Evolutionary conservation across 305 asterid genomes (phyloP).

Genomic region (Rubia occidens): DNA sequence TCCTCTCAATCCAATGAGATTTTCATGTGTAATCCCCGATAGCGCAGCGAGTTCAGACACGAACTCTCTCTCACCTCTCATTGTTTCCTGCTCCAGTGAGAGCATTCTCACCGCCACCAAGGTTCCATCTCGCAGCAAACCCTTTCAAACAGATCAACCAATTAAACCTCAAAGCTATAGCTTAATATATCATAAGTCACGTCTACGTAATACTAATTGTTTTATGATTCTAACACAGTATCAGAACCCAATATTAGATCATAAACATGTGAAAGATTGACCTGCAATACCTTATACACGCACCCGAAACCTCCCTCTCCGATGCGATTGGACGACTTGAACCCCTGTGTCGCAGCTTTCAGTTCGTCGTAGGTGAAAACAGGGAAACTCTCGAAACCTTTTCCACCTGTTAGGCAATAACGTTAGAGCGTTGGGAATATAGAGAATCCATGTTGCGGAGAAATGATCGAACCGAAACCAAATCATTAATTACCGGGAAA

Average conservation of each 20-base stretch:
- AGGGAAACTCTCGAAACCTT: conserved; percentile 21
- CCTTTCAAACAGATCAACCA: conserved; percentile 26
- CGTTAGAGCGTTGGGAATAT: not conserved
- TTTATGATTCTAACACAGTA: not conserved
- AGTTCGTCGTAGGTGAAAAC: conserved; percentile 47
- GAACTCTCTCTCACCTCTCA: conserved; percentile 65
- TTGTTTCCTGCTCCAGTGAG: conserved; percentile 42
- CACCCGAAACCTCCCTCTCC: conserved; percentile 69
- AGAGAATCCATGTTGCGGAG: not conserved
- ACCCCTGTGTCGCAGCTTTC: conserved; percentile 54
- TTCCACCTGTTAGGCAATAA: conserved; percentile 20
- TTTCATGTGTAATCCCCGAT: conserved; percentile 51
- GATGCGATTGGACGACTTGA: conserved; percentile 45
- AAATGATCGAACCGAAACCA: not conserved
- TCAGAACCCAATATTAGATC: too few relatives aligned
- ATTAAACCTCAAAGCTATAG: not conserved
- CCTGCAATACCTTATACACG: conserved; percentile 52
- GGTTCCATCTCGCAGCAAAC: conserved; percentile 41
- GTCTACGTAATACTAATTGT: too few relatives aligned
- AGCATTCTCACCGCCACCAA: conserved; percentile 54
- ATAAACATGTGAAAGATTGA: not conserved
- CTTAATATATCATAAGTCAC: too few relatives aligned
- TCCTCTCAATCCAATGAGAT: conserved; percentile 55
- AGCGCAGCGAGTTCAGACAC: conserved; percentile 58
- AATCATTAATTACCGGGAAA: conserved; percentile 14